Conservation (phyloP, 176 grass and related monocot genomes). For the Paspalum vaginatum region DNA sequence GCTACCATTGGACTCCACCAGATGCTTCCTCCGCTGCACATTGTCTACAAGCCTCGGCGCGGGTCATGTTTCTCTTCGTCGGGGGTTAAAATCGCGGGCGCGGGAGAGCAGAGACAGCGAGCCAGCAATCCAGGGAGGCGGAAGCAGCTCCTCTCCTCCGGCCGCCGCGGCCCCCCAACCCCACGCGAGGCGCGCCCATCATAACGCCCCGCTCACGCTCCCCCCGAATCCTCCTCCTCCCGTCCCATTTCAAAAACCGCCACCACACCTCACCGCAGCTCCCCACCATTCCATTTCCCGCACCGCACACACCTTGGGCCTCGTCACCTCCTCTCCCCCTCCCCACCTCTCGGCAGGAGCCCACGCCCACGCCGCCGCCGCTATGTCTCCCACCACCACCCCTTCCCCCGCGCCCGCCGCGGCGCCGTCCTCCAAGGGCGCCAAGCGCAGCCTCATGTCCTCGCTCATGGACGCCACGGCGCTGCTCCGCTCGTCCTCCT, state of each 20-base stretch:
- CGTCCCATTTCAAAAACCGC: slow-evolving; percentile 18
- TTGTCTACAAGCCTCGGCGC: no score
- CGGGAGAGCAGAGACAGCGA: neutral
- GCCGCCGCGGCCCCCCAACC: neutral
- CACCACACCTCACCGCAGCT: neutral
- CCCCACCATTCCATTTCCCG: neutral
- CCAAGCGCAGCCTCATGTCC: slow-evolving; percentile 75
- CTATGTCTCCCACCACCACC: slow-evolving; percentile 45
- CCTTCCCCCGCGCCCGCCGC: slow-evolving; percentile 29
- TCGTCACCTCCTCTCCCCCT: neutral
- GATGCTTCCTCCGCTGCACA: no score
- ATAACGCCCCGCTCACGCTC: slow-evolving; percentile 5
- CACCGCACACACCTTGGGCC: slow-evolving; percentile 34
- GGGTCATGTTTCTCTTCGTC: neutral
- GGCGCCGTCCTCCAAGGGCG: neutral
- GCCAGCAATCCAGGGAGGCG: no score
- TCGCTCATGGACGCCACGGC: slow-evolving; percentile 84
- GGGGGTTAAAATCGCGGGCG: neutral
- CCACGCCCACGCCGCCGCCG: neutral
- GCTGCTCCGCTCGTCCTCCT: slow-evolving; percentile 66
- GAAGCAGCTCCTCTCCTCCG: neutral
- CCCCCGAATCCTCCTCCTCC: neutral
- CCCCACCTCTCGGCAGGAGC: neutral
- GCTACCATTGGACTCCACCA: no score
- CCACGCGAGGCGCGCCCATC: slow-evolving; percentile 35